Conservation (phyloP, 2,329 filamentous ascomycete genomes). For the Claviceps fusiformis region DNA sequence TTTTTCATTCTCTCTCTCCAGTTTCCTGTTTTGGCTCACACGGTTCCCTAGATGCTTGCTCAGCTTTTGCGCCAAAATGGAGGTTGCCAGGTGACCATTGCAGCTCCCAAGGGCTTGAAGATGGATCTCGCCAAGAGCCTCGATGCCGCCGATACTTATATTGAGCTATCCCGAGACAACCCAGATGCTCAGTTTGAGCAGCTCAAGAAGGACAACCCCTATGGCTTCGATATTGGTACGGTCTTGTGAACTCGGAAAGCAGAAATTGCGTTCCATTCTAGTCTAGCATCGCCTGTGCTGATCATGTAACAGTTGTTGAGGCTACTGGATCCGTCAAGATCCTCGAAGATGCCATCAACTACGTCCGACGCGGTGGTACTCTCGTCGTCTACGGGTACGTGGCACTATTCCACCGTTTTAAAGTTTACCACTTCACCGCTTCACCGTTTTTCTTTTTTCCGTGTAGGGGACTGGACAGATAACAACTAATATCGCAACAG, state of each 20-base stretch:
- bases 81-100: constrained; percentile 55
- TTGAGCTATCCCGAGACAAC: constrained; percentile 39
- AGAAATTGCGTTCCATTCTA: background rate
- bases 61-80: constrained; percentile 53
- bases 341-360: constrained; percentile 57
- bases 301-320: constrained; percentile 38
- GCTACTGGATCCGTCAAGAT: constrained; percentile 57
- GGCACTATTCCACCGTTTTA: background rate
- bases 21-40: background rate
- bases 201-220: constrained; percentile 50
- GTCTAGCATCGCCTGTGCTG: constrained; percentile 1
- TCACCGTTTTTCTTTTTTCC: background rate
- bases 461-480: background rate
- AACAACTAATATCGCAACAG: constrained; percentile 16
- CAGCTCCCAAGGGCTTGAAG: constrained; percentile 55
- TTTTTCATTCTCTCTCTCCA: too few species aligned
- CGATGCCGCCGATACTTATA: constrained; percentile 38
- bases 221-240: constrained; percentile 55
- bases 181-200: constrained; percentile 46
- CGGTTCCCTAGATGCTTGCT: constrained; percentile 31
- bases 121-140: constrained; percentile 52
- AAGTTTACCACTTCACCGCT: too few species aligned
- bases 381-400: constrained; percentile 49
- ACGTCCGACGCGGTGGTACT: constrained; percentile 57
- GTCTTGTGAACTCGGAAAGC: background rate